A percentile compares a stretch with the other conserved stretches of the same genome.
Evolutionary conservation across 306 rosid species (phyloP).

Genomic region (Arachis stenosperma): DNA sequence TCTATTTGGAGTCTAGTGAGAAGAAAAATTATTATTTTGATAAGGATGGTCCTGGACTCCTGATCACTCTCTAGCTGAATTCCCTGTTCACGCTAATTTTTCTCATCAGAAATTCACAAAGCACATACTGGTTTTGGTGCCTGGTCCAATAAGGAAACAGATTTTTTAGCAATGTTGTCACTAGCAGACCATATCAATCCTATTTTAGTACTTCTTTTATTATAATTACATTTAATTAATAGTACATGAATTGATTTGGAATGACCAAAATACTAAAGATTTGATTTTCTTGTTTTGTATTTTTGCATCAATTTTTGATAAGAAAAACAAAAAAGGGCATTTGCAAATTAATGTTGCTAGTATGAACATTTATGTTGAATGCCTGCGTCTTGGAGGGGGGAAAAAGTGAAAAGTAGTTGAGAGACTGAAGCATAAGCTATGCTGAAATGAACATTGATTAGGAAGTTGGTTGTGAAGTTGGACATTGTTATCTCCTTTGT

Average conservation of each 20-base stretch:
- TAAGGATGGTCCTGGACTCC: background rate
- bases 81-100: slow-evolving; percentile 3
- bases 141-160: background rate
- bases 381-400: too few relatives aligned
- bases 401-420: too few relatives aligned
- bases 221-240: background rate
- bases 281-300: background rate
- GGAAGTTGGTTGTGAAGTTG: too few relatives aligned
- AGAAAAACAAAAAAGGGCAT: slow-evolving; percentile 1
- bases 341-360: background rate
- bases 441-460: background rate
- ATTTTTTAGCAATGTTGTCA: too few relatives aligned
- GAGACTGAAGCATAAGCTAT: too few relatives aligned
- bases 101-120: slow-evolving; percentile 2
- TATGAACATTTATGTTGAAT: too few relatives aligned
- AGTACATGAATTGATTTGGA: background rate
- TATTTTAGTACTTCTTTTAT: slow-evolving; percentile 1
- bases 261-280: background rate
- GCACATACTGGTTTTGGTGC: slow-evolving; percentile 16
- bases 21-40: slow-evolving; percentile 8
- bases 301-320: background rate
- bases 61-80: background rate
- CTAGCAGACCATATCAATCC: background rate
- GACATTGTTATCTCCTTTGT: too few relatives aligned
- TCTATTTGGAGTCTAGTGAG: slow-evolving; percentile 7